phyloP scores from a whole-genome alignment of 2,329 filamentous ascomycete genomes.

The Sporothrix brasiliensis region DNA sequence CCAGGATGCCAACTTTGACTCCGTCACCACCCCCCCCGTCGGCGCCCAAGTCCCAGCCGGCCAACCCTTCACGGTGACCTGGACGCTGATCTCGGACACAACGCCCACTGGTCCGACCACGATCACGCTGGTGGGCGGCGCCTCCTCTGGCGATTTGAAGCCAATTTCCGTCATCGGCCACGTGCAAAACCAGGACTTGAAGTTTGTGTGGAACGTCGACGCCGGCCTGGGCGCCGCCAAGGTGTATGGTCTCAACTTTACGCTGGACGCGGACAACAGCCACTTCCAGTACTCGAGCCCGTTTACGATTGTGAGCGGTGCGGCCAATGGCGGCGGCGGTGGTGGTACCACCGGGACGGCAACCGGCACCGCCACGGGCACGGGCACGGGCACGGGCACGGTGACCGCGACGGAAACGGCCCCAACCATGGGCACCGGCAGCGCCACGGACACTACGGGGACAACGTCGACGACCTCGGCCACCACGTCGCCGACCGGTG shows the following conservation, averaged over 20 bases:
- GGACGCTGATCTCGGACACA: constrained; percentile 46
- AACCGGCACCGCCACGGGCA: not conserved
- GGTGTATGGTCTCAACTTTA: constrained; percentile 61
- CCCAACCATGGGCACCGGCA: not conserved
- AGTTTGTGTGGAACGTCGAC: constrained; percentile 56
- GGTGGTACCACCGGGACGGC: not conserved
- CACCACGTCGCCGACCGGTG: not conserved
- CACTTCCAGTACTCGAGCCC: constrained; percentile 65
- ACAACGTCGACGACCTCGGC: not conserved
- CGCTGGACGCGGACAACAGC: constrained; percentile 49
- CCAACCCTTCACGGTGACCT: constrained; percentile 54
- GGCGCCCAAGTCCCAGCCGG: constrained; percentile 52
- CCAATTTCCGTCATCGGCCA: constrained; percentile 33
- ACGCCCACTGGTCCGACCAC: constrained; percentile 49
- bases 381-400: not conserved
- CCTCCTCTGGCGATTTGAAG: constrained; percentile 49
- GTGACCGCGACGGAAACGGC: not conserved
- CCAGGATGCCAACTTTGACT: constrained; percentile 56
- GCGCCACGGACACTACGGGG: not conserved
- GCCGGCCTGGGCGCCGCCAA: constrained; percentile 45
- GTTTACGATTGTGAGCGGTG: constrained; percentile 53
- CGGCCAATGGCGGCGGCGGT: not conserved
- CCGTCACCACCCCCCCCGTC: constrained; percentile 55
- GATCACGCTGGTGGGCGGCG: constrained; percentile 60
- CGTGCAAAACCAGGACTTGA: constrained; percentile 50